A percentile compares a stretch with the other conserved stretches of the same genome.
phyloP scores from a whole-genome alignment of 2,329 filamentous ascomycete species.

The Sclerotinia glacialis region DNA sequence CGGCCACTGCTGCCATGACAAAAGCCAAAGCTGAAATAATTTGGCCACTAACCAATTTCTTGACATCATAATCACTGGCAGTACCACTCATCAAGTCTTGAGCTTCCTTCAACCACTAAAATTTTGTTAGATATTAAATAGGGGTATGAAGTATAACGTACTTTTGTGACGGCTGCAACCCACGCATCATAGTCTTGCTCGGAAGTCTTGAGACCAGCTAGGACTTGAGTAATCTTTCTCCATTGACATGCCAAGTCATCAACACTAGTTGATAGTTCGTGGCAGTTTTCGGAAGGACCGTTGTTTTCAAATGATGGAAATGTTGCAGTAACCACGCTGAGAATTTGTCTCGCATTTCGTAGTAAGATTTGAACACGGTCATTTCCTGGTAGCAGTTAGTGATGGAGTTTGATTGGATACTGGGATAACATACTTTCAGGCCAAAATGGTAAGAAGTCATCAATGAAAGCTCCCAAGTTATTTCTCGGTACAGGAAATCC shows the following conservation, averaged over 20 bases:
- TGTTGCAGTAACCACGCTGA: constrained; percentile 71
- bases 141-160: constrained; percentile 29
- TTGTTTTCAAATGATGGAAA: constrained; percentile 55
- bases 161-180: constrained; percentile 47
- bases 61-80: constrained; percentile 86
- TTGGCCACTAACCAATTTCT: constrained; percentile 53
- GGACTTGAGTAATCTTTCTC: constrained; percentile 44
- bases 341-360: constrained; percentile 77
- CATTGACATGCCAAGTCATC: constrained; percentile 68
- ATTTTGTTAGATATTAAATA: constrained; percentile 26
- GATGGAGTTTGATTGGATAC: background rate
- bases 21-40: constrained; percentile 41
- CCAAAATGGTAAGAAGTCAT: constrained; percentile 78
- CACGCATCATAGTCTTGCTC: constrained; percentile 42
- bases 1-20: constrained; percentile 41
- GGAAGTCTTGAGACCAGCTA: constrained; percentile 26
- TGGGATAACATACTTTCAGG: constrained; percentile 49
- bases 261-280: constrained; percentile 39
- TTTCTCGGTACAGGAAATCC: constrained; percentile 88
- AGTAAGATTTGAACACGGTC: constrained; percentile 68
- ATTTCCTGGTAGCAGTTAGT: constrained; percentile 37
- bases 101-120: constrained; percentile 44
- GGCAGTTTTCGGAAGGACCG: constrained; percentile 33
- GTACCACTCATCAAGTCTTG: constrained; percentile 83
- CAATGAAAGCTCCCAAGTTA: constrained; percentile 82